Evolutionary conservation across 2,329 filamentous ascomycete genomes (phyloP).

Genomic region (Blumeria graminis): DNA sequence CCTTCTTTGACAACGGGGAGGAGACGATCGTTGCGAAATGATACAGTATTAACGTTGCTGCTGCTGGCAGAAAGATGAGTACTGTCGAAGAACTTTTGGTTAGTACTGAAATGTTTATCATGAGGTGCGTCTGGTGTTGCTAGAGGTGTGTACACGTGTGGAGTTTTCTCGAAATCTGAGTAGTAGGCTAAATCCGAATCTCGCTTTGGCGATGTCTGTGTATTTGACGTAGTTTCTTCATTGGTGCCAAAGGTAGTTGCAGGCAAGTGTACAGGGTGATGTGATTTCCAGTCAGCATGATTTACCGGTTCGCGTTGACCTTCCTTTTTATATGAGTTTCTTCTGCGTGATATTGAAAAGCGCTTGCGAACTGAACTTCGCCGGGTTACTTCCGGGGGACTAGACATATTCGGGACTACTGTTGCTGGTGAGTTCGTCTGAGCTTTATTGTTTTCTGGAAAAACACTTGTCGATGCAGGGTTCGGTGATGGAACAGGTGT

Average conservation of each 20-base stretch:
- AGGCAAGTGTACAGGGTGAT: slow-evolving; percentile 5
- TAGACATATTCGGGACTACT: neutral
- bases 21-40: neutral
- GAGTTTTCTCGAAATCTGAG: slow-evolving; percentile 13
- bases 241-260: neutral
- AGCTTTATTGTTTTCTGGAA: neutral
- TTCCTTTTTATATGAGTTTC: neutral
- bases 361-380: slow-evolving; percentile 12
- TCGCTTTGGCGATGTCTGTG: slow-evolving; percentile 10
- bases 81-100: neutral
- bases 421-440: neutral
- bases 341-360: slow-evolving; percentile 12
- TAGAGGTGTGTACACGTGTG: slow-evolving; percentile 4
- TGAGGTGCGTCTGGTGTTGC: neutral
- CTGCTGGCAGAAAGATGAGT: neutral
- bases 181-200: slow-evolving; percentile 15
- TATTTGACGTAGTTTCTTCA: slow-evolving; percentile 2
- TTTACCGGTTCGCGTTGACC: slow-evolving; percentile 4
- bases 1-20: neutral
- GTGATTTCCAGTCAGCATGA: slow-evolving; percentile 6
- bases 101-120: neutral
- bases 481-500: slow-evolving; percentile 9
- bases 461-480: slow-evolving; percentile 1
- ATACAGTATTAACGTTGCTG: neutral
- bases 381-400: slow-evolving; percentile 7